A percentile compares a stretch with the other conserved stretches of the same genome.
Conservation (phyloP, 495 filamentous ascomycete species). For the Penicillium ochrochloron region DNA sequence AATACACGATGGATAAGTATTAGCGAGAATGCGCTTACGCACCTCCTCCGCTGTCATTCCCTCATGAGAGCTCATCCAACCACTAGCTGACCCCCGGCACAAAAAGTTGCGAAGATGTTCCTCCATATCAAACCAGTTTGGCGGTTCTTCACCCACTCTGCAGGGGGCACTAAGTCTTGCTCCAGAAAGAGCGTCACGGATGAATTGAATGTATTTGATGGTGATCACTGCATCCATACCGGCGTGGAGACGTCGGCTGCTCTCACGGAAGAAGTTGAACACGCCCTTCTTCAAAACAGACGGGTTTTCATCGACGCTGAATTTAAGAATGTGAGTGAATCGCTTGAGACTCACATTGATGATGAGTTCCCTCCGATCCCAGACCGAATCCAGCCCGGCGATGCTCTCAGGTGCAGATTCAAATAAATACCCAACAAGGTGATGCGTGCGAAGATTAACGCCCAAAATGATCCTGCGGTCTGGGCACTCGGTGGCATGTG, state of each 20-base stretch:
- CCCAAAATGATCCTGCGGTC: conserved; percentile 36
- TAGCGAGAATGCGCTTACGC: not conserved
- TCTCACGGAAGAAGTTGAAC: conserved; percentile 21
- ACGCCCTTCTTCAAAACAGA: conserved; percentile 21
- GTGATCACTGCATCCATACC: conserved; percentile 44
- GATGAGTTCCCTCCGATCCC: conserved; percentile 32
- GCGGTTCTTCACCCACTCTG: no score
- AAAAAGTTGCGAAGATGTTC: conserved; percentile 26
- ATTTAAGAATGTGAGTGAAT: conserved; percentile 21
- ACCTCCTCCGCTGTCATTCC: not conserved
- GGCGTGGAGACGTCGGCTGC: conserved; percentile 13
- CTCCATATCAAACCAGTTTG: conserved; percentile 10
- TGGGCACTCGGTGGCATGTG: conserved; percentile 17
- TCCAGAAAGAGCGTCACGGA: conserved; percentile 26
- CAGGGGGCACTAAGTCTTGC: not conserved
- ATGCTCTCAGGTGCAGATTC: conserved; percentile 30
- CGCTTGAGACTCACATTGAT: conserved; percentile 20
- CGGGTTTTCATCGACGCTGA: conserved; percentile 10
- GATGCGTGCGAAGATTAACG: conserved; percentile 30
- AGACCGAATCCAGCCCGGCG: conserved; percentile 34
- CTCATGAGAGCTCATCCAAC: conserved; percentile 1
- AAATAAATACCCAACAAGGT: conserved; percentile 39
- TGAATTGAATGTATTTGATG: conserved; percentile 41
- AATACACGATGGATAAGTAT: not conserved
- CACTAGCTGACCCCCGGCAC: not conserved